Evolutionary conservation across 441 rosid genomes (phyloP), one percentile per base, ranked within the genome.

Genomic region (Viola pubescens): DNA sequence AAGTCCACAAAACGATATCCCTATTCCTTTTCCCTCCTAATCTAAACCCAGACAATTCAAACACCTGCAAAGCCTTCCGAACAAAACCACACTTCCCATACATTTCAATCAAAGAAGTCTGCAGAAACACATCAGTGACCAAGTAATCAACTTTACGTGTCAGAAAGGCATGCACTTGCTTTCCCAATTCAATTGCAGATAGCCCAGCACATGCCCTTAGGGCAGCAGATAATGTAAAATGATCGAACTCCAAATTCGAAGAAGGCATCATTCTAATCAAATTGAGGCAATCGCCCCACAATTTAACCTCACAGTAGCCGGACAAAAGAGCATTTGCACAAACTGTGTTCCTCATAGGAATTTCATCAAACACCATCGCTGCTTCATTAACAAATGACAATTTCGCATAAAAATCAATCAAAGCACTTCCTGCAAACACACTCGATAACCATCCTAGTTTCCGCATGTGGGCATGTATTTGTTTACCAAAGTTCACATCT

Each of bases 1-100:
- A 81, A 59, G 83, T 79, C 86, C 89, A 84, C 44, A 79, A 56
- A 54, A 84, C 84, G 60, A 81, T 62, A 66, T 84, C 87, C 63
- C 58, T 64, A 39, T 57, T 68, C 53, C 66, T 68, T 49, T 58
- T 65, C 14, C 39, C 61, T 53, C 55, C 59, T 6, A 44, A 8
- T 45, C 45, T 55, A 56, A 59, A 62, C 14, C 77, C 78, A 6
- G 61, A 66, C 61, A 74, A 54, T 42, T 60, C 61, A 52, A 81
- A 84, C 8, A 84, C 82, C 50, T 58, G 74, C 61, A 63, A 56
- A 54, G 87, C 87, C 63, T 76, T 71, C 63, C 9, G 52, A 8
- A 74, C 75, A 44, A 68, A 64, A 52, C 89, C 86, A 69, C 81
- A 76, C 63, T 79, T 81, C n/a, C 84, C 84, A 71, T 81, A 79